Evolutionary conservation across 73 alveolate genomes (phyloP).

Genomic region (Paramecium sexaurelia): DNA sequence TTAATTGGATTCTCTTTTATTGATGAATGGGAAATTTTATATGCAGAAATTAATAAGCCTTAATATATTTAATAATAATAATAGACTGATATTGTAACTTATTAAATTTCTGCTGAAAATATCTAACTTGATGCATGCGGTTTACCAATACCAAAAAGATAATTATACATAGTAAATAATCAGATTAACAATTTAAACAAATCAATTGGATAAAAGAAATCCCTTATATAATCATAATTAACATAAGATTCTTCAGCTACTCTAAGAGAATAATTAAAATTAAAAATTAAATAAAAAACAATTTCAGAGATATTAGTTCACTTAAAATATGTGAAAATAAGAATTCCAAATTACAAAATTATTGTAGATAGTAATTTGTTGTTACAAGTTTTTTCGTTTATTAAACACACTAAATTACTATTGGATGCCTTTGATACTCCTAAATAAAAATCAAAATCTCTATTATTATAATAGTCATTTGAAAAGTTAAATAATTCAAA

Average conservation of each 20-base stretch:
- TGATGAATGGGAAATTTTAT: conserved; percentile 14
- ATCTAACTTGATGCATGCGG: not conserved
- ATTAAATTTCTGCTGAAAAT: not conserved
- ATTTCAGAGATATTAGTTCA: conserved; percentile 17
- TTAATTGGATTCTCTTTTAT: not conserved
- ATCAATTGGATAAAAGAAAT: not conserved
- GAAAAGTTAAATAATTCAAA: conserved; percentile 11
- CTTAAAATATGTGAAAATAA: not conserved
- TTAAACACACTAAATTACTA: not conserved
- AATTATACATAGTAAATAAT: not conserved
- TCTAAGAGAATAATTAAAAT: not conserved
- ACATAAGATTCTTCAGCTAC: not conserved
- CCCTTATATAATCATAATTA: not conserved
- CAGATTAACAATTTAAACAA: not conserved
- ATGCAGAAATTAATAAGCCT: not conserved
- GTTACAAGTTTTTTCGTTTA: not conserved
- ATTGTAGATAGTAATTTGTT: not conserved
- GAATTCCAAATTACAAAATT: conserved; percentile 27
- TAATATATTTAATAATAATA: not conserved
- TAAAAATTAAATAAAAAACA: not conserved
- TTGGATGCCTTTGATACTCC: not conserved
- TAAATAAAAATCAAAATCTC: not conserved
- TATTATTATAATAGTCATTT: not conserved
- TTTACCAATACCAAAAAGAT: conserved; percentile 14
- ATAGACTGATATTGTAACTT: not conserved